Evolutionary conservation across 192 early-diverging fungal genomes (phyloP), one percentile per base, ranked within the genome.

Genomic region (Umbelopsis sp.): DNA sequence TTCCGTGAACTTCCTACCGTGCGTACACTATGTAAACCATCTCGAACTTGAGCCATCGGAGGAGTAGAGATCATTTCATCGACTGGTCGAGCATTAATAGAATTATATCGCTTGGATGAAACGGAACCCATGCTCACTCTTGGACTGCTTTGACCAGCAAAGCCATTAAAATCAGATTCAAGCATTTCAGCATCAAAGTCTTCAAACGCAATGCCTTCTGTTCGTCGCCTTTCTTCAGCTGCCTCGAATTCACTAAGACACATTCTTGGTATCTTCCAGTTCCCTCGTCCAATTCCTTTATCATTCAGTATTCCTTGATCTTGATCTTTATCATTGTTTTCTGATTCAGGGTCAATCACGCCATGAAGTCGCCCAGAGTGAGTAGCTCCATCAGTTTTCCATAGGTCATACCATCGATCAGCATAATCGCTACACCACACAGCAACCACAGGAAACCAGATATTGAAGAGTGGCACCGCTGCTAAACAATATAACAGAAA

Each of bases 401-500:
- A 81, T 10, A 81, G 68, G 52, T 81, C 79, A 26, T 81, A 81
- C 79, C 79, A 81, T 36, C 52, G 51, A 32, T 74, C 66, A 0
- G 71, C 68, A 45, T 71, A 41, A 52, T 81, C 69, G 11, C 67
- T 54, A 4, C 25, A 69, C 75, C 74, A 77, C 9, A 72, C 16
- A 3, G 79, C 75, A 14, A 73, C 56, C 17, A 81, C 10, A 21
- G 79, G 79, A 32, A 81, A 81, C 72, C 72, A 77, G 9, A 81
- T 54, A 65, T 41, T 72, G 51, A 74, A 81, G 0, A 81, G 66
- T 21, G 79, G 79, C 2, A 76, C 62, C 0, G 75, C 71, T 31
- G 73, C 26, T 1, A 73, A 22, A 52, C 71, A 73, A 41, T 81
- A 77, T 9, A 81, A 14, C 16, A 69, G 26, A 25, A 81, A 74